Percentiles rank a stretch among this genome's conserved stretches.
Evolutionary conservation across 768 basidiomycete species (phyloP).

Genomic region (Pulveroboletus ravenelii): DNA sequence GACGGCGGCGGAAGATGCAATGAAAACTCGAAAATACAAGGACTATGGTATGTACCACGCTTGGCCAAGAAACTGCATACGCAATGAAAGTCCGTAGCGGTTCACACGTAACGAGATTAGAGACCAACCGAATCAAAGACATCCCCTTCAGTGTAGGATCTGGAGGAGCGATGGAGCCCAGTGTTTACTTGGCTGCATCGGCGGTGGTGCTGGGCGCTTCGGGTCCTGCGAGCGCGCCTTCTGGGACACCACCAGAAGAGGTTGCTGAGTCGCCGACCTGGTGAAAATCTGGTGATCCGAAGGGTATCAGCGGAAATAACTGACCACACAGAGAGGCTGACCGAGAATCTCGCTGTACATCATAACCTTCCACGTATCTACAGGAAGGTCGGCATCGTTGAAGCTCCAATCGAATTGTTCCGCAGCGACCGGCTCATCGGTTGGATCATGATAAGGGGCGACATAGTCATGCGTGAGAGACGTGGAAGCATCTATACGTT

Average conservation of each 20-base stretch:
- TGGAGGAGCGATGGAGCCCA: neutral
- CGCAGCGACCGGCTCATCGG: conserved; percentile 89
- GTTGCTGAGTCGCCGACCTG: conserved; percentile 59
- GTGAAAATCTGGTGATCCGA: conserved; percentile 61
- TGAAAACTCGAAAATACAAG: conserved; percentile 1
- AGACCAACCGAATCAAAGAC: conserved; percentile 13
- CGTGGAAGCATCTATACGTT: conserved; percentile 90
- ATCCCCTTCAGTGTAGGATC: conserved; percentile 4
- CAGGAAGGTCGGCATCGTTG: conserved; percentile 97
- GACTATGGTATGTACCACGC: conserved; percentile 13
- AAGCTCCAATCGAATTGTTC: conserved; percentile 99
- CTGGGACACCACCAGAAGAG: conserved; percentile 37
- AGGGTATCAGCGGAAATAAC: neutral
- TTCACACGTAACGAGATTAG: neutral
- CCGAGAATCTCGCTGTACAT: conserved; percentile 99
- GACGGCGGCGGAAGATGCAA: conserved; percentile 3
- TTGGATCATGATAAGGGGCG: conserved; percentile 95
- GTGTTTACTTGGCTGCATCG: conserved; percentile 12
- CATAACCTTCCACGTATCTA: conserved; percentile 99
- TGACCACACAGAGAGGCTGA: conserved; percentile 34
- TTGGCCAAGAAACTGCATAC: conserved; percentile 9
- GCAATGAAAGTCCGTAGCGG: neutral
- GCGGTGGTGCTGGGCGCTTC: conserved; percentile 31
- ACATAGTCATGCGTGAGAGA: conserved; percentile 93
- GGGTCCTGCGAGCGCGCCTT: conserved; percentile 68